Conservation (phyloP, 352 stramenopile species). For the Globisporangium middletonii region DNA sequence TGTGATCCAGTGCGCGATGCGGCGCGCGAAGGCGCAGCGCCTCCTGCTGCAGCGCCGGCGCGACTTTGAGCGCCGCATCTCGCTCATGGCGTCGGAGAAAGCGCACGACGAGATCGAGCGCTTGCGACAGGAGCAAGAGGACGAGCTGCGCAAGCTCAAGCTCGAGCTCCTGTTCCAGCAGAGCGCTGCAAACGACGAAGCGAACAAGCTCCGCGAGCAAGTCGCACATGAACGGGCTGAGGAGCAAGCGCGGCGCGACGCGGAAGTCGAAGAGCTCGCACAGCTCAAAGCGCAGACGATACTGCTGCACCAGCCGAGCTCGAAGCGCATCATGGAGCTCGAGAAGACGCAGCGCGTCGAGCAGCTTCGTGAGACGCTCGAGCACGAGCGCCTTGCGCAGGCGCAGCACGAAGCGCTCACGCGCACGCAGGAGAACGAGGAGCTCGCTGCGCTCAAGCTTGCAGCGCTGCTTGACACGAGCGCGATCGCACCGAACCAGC, state of each 20-base stretch:
- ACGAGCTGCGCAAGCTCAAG: slow-evolving; percentile 56
- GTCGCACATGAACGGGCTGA: slow-evolving; percentile 38
- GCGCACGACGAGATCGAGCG: slow-evolving; percentile 75
- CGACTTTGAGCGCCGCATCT: slow-evolving; percentile 76
- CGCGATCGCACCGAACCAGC: slow-evolving; percentile 20
- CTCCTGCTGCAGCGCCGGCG: slow-evolving; percentile 36
- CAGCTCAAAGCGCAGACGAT: slow-evolving; percentile 45
- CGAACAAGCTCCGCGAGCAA: slow-evolving; percentile 31
- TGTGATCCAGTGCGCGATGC: slow-evolving; percentile 63
- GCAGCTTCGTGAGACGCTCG: slow-evolving; percentile 34
- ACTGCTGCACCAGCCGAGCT: slow-evolving; percentile 47
- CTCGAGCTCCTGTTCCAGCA: slow-evolving; percentile 59
- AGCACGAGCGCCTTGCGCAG: slow-evolving; percentile 33
- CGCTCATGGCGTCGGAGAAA: slow-evolving; percentile 77
- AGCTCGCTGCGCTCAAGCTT: slow-evolving; percentile 47
- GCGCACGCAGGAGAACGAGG: slow-evolving; percentile 56
- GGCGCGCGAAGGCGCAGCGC: slow-evolving; percentile 30
- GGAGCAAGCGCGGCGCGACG: slow-evolving; percentile 34
- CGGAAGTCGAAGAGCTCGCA: slow-evolving; percentile 53
- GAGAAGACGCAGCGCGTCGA: slow-evolving; percentile 28
- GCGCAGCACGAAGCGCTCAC: slow-evolving; percentile 38
- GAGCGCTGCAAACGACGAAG: slow-evolving; percentile 40
- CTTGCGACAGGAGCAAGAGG: slow-evolving; percentile 64
- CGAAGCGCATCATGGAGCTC: slow-evolving; percentile 30
- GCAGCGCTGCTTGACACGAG: slow-evolving; percentile 33